phyloP scores from a whole-genome alignment of 441 rosid species.

The Gossypium davidsonii region DNA sequence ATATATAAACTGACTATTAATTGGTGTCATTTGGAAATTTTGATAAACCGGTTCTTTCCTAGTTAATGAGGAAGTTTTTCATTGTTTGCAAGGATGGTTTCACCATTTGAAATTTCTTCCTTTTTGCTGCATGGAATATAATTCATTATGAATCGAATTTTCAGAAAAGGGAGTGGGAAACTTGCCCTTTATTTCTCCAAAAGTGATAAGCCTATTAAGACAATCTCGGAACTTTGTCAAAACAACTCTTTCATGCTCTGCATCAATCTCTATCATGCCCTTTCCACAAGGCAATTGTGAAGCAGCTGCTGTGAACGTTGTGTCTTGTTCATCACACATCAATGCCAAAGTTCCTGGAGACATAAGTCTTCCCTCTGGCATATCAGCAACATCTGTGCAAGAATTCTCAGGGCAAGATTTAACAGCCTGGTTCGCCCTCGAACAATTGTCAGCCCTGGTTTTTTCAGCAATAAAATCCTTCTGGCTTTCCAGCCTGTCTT shows the following conservation, averaged over 20 bases:
- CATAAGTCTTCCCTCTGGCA: constrained; percentile 65
- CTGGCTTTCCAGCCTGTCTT: constrained; percentile 42
- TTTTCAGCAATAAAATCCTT: constrained; percentile 43
- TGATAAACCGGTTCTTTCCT: background rate
- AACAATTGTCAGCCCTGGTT: constrained; percentile 38
- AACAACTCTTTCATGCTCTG: constrained; percentile 78
- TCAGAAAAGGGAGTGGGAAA: constrained; percentile 14
- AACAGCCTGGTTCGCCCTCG: constrained; percentile 48
- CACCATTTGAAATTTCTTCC: constrained; percentile 6
- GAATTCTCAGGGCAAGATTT: constrained; percentile 44
- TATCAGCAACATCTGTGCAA: constrained; percentile 47
- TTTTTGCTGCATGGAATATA: background rate
- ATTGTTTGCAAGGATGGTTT: background rate
- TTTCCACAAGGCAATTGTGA: constrained; percentile 52
- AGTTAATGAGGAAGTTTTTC: background rate
- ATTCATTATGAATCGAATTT: background rate
- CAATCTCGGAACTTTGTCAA: constrained; percentile 81
- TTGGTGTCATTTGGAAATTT: background rate
- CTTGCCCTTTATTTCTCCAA: constrained; percentile 84
- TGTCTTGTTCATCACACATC: constrained; percentile 63
- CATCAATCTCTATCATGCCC: constrained; percentile 56
- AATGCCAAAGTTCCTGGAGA: constrained; percentile 97
- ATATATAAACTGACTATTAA: too few relatives aligned
- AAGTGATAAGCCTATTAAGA: constrained; percentile 75
- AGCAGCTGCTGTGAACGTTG: constrained; percentile 45